Evolutionary conservation across 257 asterid genomes (phyloP).

Genomic region (Solanum corneliomulleri): DNA sequence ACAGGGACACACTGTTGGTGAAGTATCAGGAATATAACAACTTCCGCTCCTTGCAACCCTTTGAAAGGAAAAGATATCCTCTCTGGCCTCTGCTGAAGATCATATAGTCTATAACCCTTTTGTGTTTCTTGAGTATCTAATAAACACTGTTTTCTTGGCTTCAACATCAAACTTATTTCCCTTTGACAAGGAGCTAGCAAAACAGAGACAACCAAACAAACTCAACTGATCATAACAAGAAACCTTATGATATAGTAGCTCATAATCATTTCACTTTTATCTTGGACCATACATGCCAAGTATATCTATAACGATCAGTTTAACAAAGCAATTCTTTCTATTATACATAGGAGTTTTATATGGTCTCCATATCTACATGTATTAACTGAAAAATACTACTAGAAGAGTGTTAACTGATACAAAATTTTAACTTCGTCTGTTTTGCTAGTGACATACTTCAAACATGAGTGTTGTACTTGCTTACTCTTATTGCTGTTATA

Average conservation of each 20-base stretch:
- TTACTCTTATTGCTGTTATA: too few relatives aligned
- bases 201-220: not conserved
- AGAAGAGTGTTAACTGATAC: not conserved
- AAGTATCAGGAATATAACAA: not conserved
- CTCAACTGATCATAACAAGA: not conserved
- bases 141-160: not conserved
- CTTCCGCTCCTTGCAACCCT: not conserved
- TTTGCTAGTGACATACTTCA: not conserved
- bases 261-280: not conserved
- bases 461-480: too few relatives aligned
- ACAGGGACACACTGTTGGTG: not conserved
- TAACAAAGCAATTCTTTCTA: too few relatives aligned
- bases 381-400: not conserved
- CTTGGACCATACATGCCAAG: not conserved
- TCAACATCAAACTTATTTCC: not conserved
- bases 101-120: not conserved
- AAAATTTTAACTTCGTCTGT: not conserved
- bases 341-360: too few relatives aligned
- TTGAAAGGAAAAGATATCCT: not conserved
- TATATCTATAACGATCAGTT: too few relatives aligned
- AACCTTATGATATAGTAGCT: not conserved
- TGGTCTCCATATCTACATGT: not conserved
- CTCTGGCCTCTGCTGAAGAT: not conserved
- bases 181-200: not conserved
- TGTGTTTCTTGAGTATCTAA: not conserved